Percentiles rank a stretch among this genome's conserved stretches.
phyloP scores from a whole-genome alignment of 805 yeast genomes.

The Nakazawaea peltata region DNA sequence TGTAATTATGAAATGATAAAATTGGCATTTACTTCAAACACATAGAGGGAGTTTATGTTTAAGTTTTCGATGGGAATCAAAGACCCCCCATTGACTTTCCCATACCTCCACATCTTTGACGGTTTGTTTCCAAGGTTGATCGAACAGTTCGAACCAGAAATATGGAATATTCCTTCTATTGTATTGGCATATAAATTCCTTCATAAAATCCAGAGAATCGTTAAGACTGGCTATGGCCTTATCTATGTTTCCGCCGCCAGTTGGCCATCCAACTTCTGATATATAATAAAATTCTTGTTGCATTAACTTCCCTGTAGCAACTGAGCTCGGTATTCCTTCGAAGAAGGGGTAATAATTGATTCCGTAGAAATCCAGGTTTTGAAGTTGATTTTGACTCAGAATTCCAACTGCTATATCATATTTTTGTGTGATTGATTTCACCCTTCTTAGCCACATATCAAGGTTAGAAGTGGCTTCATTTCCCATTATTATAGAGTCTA shows the following conservation, averaged over 20 bases:
- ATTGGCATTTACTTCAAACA: slow-evolving; percentile 11
- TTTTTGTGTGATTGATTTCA: too few species aligned
- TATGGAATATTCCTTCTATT: slow-evolving; percentile 32
- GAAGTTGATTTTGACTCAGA: too few species aligned
- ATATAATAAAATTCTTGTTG: slow-evolving; percentile 26
- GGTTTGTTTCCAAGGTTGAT: slow-evolving; percentile 62
- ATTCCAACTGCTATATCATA: too few species aligned
- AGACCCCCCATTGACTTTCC: slow-evolving; percentile 72
- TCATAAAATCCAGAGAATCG: slow-evolving; percentile 39
- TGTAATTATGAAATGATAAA: slow-evolving; percentile 41
- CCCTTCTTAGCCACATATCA: too few species aligned
- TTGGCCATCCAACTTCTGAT: slow-evolving; percentile 72
- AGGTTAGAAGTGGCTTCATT: slow-evolving; percentile 62
- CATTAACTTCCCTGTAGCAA: slow-evolving; percentile 26
- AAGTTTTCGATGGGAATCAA: slow-evolving; percentile 37
- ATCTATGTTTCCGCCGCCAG: slow-evolving; percentile 42
- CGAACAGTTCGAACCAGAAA: slow-evolving; percentile 64
- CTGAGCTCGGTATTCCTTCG: slow-evolving; percentile 41
- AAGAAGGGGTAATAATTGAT: slow-evolving; percentile 65
- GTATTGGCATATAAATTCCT: slow-evolving; percentile 43
- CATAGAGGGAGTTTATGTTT: slow-evolving; percentile 39
- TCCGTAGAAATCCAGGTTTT: slow-evolving; percentile 58
- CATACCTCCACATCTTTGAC: slow-evolving; percentile 39
- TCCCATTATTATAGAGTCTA: slow-evolving; percentile 50
- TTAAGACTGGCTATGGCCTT: slow-evolving; percentile 37